Percentiles rank a stretch among this genome's conserved stretches.
These are phyloP conservation scores for Lactarius trivialis DNA, from an alignment of 768 basidiomycete species.

Conservation along the genomic window DNA sequence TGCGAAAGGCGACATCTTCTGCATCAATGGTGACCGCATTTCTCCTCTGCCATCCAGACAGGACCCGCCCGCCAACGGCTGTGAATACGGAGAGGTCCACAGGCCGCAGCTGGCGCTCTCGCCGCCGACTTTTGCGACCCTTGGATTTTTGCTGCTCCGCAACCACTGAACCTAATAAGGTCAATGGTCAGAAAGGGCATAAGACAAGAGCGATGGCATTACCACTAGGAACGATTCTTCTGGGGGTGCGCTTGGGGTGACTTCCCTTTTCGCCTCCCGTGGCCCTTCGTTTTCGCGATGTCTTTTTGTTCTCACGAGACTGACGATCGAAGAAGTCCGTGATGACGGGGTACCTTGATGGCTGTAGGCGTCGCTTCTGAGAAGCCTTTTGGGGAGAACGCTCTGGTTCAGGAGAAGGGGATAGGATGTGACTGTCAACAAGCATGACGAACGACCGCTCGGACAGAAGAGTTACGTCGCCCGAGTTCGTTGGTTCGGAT, in stretches of 20 bases:
- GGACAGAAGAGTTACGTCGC: background rate
- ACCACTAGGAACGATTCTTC: background rate
- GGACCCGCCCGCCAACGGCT: constrained; percentile 35
- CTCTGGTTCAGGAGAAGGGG: background rate
- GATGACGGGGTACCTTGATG: constrained; percentile 8
- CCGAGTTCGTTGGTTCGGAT: background rate
- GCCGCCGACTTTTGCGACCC: background rate
- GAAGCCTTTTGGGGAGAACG: background rate
- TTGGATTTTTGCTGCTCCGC: background rate
- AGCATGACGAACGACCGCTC: constrained; percentile 2
- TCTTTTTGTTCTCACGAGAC: background rate
- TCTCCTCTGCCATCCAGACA: constrained; percentile 32
- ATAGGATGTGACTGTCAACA: constrained; percentile 3
- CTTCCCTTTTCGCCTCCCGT: background rate
- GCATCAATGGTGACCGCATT: constrained; percentile 37
- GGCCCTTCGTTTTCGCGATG: background rate
- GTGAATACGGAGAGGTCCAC: constrained; percentile 35
- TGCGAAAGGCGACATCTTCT: constrained; percentile 34
- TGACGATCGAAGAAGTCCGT: constrained; percentile 8
- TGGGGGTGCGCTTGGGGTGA: background rate
- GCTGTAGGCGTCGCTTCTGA: constrained; percentile 1
- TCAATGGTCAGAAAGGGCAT: background rate
- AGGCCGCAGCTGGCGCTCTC: constrained; percentile 25
- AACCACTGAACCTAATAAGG: background rate
- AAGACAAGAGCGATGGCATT: background rate